phyloP scores from a whole-genome alignment of 2,329 filamentous ascomycete species.

The Graphium sp. region DNA sequence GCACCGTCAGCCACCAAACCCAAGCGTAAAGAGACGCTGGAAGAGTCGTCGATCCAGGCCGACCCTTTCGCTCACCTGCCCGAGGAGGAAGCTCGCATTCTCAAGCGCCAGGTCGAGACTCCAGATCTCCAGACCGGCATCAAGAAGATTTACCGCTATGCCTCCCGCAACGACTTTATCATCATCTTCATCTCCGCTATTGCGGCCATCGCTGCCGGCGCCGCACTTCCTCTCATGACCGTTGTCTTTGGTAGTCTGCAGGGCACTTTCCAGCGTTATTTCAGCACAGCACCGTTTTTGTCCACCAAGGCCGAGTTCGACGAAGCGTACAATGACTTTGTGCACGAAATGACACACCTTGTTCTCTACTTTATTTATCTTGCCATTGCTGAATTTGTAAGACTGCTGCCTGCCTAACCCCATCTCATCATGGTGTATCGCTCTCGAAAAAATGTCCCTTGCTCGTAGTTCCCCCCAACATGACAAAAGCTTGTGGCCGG shows the following conservation, averaged over 20 bases:
- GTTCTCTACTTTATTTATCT: constrained; percentile 80
- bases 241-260: constrained; percentile 66
- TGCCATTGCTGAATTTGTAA: constrained; percentile 60
- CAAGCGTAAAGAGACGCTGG: too few relatives aligned
- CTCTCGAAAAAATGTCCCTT: too few relatives aligned
- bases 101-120: constrained; percentile 51
- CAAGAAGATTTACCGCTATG: constrained; percentile 52
- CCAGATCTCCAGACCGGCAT: constrained; percentile 48
- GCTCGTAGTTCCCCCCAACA: too few relatives aligned
- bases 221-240: constrained; percentile 65
- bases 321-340: constrained; percentile 37
- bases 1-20: too few relatives aligned
- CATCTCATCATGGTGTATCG: too few relatives aligned
- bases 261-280: constrained; percentile 51
- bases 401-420: too few relatives aligned
- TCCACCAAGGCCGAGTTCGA: constrained; percentile 18
- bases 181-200: constrained; percentile 46
- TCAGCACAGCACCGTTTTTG: constrained; percentile 27
- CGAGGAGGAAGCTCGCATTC: constrained; percentile 44
- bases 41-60: constrained; percentile 11
- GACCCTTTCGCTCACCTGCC: constrained; percentile 47
- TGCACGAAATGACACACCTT: constrained; percentile 37
- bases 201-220: constrained; percentile 54
- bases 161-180: constrained; percentile 44
- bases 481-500: too few relatives aligned